Evolutionary conservation across 495 filamentous ascomycete genomes (phyloP), one percentile per base, ranked within the genome.

Genomic region (Apodospora peruviana): DNA sequence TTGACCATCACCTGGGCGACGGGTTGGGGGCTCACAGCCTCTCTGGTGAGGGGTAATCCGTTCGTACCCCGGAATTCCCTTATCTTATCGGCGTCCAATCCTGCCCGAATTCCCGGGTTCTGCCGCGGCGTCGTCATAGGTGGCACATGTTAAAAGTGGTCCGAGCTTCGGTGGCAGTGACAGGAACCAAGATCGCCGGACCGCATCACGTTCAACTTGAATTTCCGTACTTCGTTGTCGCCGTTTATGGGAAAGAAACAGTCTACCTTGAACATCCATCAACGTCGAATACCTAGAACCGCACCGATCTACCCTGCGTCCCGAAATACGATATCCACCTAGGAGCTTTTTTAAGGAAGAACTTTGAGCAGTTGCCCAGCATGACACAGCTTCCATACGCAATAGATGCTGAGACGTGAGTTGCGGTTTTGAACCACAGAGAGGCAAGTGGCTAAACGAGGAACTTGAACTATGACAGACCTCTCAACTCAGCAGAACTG

Each of bases 371-470:
- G 27, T 53, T 20, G 17, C 43, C 48, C 58, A 64, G 58, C 57
- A 86, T 81, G 83, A 79, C 82, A 48, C 81, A 81, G 57, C 75
- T 90, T 56, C 87, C 86, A 98, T 93, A 97, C 76, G 93, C 93
- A 61, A 90, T 91, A 44, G 93, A 98, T 73, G 93, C 90, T 52
- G 93, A 98, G 74, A 94, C 87, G 91, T 96, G 60, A 64, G 68
- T 49, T n/a, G 22, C 12, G 22, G n/a, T 20, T 24, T 7, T n/a
- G 2, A 24, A 5, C 16, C 18, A 3, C 21, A 7, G 24, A n/a
- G 4, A 5, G 21, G 16, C 25, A 3, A 35, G n/a, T 4, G 11
- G 19, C 23, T 16, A 41, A 9, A n/a, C 22, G 3, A 19, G 22
- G 39, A 41, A 11, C 37, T 16, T 40, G 14, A 16, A 17, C 37